Conservation (phyloP, 2,329 filamentous ascomycete species). For the Torrubiella hemipterigena region DNA sequence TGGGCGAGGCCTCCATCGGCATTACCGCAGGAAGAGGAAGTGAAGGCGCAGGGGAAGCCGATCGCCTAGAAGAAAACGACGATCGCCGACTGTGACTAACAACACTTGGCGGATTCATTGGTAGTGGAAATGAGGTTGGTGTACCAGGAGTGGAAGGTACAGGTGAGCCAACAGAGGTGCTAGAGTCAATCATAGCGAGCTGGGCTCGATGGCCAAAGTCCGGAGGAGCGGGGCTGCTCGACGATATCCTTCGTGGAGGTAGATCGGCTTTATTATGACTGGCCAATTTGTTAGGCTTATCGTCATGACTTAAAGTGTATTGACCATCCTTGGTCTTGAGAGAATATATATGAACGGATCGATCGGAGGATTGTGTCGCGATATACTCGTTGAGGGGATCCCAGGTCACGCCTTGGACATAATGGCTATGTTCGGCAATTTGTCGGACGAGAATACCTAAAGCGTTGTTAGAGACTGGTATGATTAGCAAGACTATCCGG, state of each 20-base stretch:
- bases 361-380: constrained; percentile 93
- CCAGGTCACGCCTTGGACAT: constrained; percentile 97
- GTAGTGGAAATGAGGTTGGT: constrained; percentile 74
- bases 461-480: constrained; percentile 1
- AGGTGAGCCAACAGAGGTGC: constrained; percentile 60
- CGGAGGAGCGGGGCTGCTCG: constrained; percentile 81
- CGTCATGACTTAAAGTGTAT: constrained; percentile 61
- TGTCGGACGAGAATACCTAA: constrained; percentile 64
- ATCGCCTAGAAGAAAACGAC: constrained; percentile 80
- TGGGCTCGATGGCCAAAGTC: constrained; percentile 61
- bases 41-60: constrained; percentile 84
- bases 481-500: background rate
- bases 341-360: constrained; percentile 95
- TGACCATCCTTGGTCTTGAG: constrained; percentile 94
- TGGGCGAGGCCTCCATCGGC: constrained; percentile 82
- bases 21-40: constrained; percentile 91
- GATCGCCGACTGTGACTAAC: constrained; percentile 90
- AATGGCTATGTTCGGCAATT: constrained; percentile 95
- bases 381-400: constrained; percentile 97
- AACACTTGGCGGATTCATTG: constrained; percentile 89
- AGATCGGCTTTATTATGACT: constrained; percentile 75
- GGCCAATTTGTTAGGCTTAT: constrained; percentile 66
- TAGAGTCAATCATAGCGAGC: constrained; percentile 42
- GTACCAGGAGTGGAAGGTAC: constrained; percentile 87
- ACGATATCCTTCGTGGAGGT: constrained; percentile 81